Conservation (phyloP, 2,329 filamentous ascomycete species). For the Sphaerulina musiva region DNA sequence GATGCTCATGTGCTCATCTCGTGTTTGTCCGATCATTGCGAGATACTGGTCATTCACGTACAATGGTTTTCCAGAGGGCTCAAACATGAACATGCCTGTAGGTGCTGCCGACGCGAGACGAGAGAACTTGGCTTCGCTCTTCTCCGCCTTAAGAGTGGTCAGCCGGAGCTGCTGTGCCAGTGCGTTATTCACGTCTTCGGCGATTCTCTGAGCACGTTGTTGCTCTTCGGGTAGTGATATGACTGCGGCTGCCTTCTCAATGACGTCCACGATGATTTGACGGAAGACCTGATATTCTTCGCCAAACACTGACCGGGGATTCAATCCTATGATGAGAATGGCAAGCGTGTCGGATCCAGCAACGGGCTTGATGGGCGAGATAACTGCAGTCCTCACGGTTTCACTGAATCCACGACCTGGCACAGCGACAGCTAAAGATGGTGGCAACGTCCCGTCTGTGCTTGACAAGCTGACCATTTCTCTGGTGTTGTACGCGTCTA, state of each 20-base stretch:
- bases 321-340: conserved; percentile 37
- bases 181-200: conserved; percentile 34
- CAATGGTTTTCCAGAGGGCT: conserved; percentile 31
- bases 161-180: conserved; percentile 33
- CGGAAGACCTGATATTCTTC: conserved; percentile 37
- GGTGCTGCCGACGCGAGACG: conserved; percentile 37
- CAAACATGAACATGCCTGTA: conserved; percentile 37
- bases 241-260: conserved; percentile 37
- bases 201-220: conserved; percentile 31
- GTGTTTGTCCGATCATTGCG: conserved; percentile 30
- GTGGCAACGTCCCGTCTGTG: conserved; percentile 29
- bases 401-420: conserved; percentile 35
- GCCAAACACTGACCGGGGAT: conserved; percentile 36
- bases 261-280: conserved; percentile 33
- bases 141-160: conserved; percentile 29
- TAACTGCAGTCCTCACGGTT: conserved; percentile 30
- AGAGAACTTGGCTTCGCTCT: conserved; percentile 36
- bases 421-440: conserved; percentile 25
- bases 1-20: conserved; percentile 15
- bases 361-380: conserved; percentile 36
- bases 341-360: conserved; percentile 34
- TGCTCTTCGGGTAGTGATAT: conserved; percentile 37
- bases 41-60: conserved; percentile 40
- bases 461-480: conserved; percentile 30
- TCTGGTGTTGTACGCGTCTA: conserved; percentile 29